These are phyloP conservation scores for Lanmaoa rubissima DNA, from an alignment of 768 basidiomycete species.

Conservation along the genomic window DNA sequence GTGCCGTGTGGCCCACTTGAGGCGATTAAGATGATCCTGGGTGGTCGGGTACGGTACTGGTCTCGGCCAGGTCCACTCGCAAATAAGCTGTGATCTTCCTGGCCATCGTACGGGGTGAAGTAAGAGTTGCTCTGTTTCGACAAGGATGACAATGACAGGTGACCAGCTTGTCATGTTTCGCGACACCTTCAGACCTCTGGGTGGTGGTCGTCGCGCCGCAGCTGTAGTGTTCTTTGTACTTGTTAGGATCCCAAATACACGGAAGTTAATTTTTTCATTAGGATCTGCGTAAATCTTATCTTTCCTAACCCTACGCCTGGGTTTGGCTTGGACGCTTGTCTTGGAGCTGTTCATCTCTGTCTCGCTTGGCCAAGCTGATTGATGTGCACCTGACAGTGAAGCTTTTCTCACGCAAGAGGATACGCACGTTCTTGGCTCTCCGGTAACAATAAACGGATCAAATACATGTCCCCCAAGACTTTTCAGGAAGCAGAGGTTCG, in stretches of 20 bases:
- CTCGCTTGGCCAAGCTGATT: constrained; percentile 7
- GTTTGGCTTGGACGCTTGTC: not conserved
- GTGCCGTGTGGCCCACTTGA: too few species aligned
- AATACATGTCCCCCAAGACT: constrained; percentile 27
- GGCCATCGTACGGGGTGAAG: too few species aligned
- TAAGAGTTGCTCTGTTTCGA: too few species aligned
- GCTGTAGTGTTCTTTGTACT: not conserved
- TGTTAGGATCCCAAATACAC: constrained; percentile 5
- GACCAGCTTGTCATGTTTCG: too few species aligned
- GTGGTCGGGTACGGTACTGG: too few species aligned
- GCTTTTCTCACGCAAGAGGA: constrained; percentile 11
- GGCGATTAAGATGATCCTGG: too few species aligned
- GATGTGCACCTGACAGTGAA: not conserved
- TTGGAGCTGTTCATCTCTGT: not conserved
- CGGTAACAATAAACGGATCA: constrained; percentile 19
- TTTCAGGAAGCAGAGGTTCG: constrained; percentile 33
- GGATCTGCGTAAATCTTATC: not conserved
- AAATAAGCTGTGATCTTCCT: too few species aligned
- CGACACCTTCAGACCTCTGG: too few species aligned
- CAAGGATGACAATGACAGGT: too few species aligned
- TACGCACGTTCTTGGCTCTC: constrained; percentile 20
- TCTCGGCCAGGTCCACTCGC: too few species aligned
- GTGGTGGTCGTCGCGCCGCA: too few species aligned
- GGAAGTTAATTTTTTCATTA: too few species aligned
- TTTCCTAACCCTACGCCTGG: not conserved